These are phyloP conservation scores for Triangularia setosa DNA, from an alignment of 2,329 filamentous ascomycete genomes.

Conservation along the genomic window DNA sequence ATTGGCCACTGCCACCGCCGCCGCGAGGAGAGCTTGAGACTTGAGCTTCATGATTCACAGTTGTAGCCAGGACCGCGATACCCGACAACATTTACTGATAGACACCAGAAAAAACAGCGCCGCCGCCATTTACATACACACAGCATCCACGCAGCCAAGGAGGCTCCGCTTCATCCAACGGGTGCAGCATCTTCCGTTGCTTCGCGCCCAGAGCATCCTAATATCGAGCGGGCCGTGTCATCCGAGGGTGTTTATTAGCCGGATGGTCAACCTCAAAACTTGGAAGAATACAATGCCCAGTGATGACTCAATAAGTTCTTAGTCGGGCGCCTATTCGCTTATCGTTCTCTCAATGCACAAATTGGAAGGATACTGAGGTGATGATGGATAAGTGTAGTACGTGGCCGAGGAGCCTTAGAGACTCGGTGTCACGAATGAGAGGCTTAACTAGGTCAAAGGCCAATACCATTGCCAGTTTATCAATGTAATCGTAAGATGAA, in stretches of 20 bases:
- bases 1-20: slow-evolving; percentile 8
- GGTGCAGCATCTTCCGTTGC: not conserved
- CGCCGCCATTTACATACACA: not conserved
- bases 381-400: too few species aligned
- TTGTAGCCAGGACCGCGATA: not conserved
- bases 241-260: slow-evolving; percentile 8
- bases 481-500: too few species aligned
- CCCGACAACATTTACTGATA: not conserved
- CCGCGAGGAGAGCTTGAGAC: slow-evolving; percentile 1
- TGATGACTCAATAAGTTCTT: not conserved
- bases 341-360: not conserved
- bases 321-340: not conserved
- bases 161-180: not conserved
- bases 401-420: too few species aligned
- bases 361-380: not conserved
- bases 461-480: too few species aligned
- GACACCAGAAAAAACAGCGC: not conserved
- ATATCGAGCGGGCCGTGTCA: slow-evolving; percentile 5
- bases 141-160: not conserved
- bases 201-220: not conserved
- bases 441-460: too few species aligned
- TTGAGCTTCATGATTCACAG: not conserved
- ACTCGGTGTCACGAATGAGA: too few species aligned
- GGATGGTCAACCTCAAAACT: not conserved
- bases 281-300: not conserved